phyloP scores from a whole-genome alignment of 768 basidiomycete species.

The Suillus cothurnatus region DNA sequence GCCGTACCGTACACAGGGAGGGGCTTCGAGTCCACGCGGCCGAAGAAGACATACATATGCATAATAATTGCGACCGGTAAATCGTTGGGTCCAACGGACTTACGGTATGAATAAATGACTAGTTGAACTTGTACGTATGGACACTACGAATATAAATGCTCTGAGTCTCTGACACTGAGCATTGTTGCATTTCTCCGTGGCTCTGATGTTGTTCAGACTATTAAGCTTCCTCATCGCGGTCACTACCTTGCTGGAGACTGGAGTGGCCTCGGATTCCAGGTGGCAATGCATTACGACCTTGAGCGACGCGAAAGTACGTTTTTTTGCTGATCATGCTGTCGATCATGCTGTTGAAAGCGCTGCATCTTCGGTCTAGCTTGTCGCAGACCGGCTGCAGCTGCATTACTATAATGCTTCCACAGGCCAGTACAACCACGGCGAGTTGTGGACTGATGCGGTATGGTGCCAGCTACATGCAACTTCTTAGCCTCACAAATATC shows the following conservation, averaged over 20 bases:
- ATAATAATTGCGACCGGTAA: background rate
- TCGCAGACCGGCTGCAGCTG: constrained; percentile 28
- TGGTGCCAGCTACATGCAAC: constrained; percentile 12
- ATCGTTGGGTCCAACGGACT: background rate
- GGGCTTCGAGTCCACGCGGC: background rate
- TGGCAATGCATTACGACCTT: constrained; percentile 15
- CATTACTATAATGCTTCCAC: constrained; percentile 43
- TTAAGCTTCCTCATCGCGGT: background rate
- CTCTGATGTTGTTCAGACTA: background rate
- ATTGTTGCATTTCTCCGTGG: background rate
- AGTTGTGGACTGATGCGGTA: constrained; percentile 60
- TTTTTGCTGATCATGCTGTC: background rate
- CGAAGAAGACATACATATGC: too few relatives aligned
- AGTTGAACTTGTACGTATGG: background rate
- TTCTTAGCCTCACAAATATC: background rate
- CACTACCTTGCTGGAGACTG: constrained; percentile 8
- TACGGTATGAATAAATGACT: background rate
- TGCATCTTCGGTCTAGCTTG: constrained; percentile 18
- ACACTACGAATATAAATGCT: background rate
- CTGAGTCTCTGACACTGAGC: too few relatives aligned
- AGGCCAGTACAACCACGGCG: constrained; percentile 51
- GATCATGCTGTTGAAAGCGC: background rate
- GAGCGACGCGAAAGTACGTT: constrained; percentile 17
- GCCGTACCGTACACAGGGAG: too few relatives aligned
- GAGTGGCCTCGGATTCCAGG: constrained; percentile 1